These are phyloP conservation scores for Cryptococcus sp. DNA, from an alignment of 1,284 basidiomycete species.

Conservation along the genomic window DNA sequence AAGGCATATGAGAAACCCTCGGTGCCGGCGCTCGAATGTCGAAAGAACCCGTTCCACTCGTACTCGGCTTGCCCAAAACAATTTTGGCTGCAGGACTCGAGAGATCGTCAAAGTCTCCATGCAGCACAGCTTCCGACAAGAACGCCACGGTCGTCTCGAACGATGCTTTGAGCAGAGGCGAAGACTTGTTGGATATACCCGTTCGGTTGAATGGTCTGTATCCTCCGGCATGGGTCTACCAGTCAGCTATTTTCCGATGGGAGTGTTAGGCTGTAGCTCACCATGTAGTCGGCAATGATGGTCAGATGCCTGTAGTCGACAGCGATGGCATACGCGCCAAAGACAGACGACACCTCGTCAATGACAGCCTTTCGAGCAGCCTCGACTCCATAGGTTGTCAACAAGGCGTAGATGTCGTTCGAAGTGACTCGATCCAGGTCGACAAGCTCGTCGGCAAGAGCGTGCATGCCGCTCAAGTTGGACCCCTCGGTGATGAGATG, in stretches of 20 bases:
- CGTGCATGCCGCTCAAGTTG: slow-evolving; percentile 88
- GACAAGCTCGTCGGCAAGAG: slow-evolving; percentile 70
- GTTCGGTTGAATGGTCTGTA: slow-evolving; percentile 98
- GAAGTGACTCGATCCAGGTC: slow-evolving; percentile 81
- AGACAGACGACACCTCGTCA: slow-evolving; percentile 83
- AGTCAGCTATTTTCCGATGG: not conserved
- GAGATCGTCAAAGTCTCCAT: slow-evolving; percentile 91
- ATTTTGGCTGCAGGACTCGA: slow-evolving; percentile 78
- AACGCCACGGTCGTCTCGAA: slow-evolving; percentile 97
- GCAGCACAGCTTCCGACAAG: slow-evolving; percentile 86
- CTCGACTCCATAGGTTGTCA: slow-evolving; percentile 93
- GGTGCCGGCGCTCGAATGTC: slow-evolving; percentile 50
- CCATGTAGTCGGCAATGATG: slow-evolving; percentile 99
- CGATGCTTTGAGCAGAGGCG: slow-evolving; percentile 91
- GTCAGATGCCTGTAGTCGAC: slow-evolving; percentile 93
- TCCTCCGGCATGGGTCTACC: slow-evolving; percentile 89
- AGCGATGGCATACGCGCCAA: slow-evolving; percentile 95
- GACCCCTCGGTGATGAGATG: slow-evolving; percentile 63
- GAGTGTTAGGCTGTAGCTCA: slow-evolving; percentile 46
- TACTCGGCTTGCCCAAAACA: slow-evolving; percentile 77
- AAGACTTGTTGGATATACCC: slow-evolving; percentile 84
- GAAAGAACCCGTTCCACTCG: slow-evolving; percentile 82
- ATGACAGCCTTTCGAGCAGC: slow-evolving; percentile 87
- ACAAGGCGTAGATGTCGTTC: slow-evolving; percentile 91
- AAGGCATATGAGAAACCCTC: no score